Conservation (phyloP, 306 rosid species). For the Sicyos edulis region DNA sequence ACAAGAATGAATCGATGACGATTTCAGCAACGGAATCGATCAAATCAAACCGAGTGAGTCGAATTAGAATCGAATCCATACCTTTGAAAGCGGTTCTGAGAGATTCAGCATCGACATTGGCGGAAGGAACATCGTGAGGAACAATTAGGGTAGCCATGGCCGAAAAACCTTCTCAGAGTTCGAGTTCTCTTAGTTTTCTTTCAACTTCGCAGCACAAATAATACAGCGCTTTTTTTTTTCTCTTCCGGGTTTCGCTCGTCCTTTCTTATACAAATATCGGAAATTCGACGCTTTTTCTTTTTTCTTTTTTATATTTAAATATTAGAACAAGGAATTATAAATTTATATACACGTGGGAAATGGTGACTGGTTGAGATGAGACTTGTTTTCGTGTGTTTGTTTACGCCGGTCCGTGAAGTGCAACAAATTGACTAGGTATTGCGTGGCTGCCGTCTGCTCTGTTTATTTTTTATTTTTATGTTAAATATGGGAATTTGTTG, state of each 20-base stretch:
- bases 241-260: not conserved
- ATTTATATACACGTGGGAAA: not conserved
- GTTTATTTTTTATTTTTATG: not conserved
- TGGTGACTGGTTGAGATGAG: not conserved
- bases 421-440: not conserved
- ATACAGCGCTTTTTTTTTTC: not conserved
- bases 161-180: not conserved
- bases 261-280: not conserved
- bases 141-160: conserved; percentile 46
- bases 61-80: not conserved
- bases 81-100: conserved; percentile 50
- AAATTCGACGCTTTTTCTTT: not conserved
- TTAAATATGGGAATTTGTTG: not conserved
- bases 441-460: not conserved
- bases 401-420: not conserved
- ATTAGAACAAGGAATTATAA: not conserved
- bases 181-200: not conserved
- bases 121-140: conserved; percentile 27
- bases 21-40: not conserved
- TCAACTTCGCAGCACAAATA: conserved; percentile 2
- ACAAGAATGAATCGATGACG: not conserved
- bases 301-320: not conserved
- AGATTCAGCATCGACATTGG: conserved; percentile 58
- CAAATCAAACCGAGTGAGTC: not conserved
- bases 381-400: not conserved